Evolutionary conservation across 441 rosid species (phyloP).

Genomic region (Breynia disticha): DNA sequence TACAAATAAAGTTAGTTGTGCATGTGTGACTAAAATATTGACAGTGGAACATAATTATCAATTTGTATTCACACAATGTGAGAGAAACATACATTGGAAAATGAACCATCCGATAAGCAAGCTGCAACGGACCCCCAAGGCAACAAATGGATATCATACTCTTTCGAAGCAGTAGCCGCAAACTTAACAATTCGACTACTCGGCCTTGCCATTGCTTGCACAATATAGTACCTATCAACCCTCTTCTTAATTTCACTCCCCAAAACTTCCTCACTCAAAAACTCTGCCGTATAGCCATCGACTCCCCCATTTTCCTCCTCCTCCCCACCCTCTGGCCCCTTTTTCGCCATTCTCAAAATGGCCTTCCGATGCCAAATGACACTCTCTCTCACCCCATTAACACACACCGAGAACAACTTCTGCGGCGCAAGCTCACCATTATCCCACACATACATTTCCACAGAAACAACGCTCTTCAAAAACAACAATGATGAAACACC

Average conservation of each 20-base stretch:
- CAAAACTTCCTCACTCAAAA: conserved; percentile 52
- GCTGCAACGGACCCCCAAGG: conserved; percentile 99
- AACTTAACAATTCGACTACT: conserved; percentile 74
- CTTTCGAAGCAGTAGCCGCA: conserved; percentile 82
- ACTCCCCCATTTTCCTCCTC: conserved; percentile 19
- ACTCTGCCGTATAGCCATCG: conserved; percentile 70
- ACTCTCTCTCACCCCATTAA: conserved; percentile 41
- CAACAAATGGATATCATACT: conserved; percentile 82
- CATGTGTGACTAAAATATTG: too few relatives aligned
- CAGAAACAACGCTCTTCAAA: conserved; percentile 63
- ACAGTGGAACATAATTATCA: too few relatives aligned
- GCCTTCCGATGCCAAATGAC: conserved; percentile 72
- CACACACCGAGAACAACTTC: conserved; percentile 58
- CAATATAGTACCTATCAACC: conserved; percentile 61
- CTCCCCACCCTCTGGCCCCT: background rate
- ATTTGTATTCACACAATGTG: too few relatives aligned
- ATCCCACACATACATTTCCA: conserved; percentile 89
- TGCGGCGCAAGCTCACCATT: conserved; percentile 57
- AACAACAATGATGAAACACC: conserved; percentile 74
- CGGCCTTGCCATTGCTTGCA: conserved; percentile 81
- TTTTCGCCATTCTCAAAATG: conserved; percentile 62
- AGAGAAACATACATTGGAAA: conserved; percentile 43
- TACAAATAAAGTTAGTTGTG: too few relatives aligned
- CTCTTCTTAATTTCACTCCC: conserved; percentile 45
- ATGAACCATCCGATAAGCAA: conserved; percentile 53